phyloP scores from a whole-genome alignment of 371 early-diverging fungal genomes.

The Chytridiales sp. region DNA sequence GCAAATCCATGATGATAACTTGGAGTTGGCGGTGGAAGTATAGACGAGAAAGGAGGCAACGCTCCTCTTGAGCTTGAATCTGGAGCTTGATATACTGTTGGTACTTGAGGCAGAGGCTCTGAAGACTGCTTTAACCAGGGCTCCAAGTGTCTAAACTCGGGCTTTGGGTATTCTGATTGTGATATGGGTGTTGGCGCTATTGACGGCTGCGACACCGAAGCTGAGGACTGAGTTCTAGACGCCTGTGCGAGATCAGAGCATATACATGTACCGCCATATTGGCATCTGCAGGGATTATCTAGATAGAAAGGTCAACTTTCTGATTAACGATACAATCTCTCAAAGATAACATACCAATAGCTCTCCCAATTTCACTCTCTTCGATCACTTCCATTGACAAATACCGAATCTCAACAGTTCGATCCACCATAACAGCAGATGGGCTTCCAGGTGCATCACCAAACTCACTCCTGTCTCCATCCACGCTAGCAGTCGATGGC shows the following conservation, averaged over 20 bases:
- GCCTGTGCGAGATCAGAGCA: slow-evolving; percentile 15
- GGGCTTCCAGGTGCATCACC: not conserved
- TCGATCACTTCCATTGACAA: not conserved
- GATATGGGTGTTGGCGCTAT: slow-evolving; percentile 6
- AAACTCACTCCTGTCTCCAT: not conserved
- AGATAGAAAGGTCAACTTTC: not conserved
- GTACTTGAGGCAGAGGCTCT: too few relatives aligned
- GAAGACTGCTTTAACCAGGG: too few relatives aligned
- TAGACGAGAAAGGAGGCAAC: too few relatives aligned
- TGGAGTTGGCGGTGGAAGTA: too few relatives aligned
- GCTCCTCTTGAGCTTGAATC: too few relatives aligned
- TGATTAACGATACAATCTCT: not conserved
- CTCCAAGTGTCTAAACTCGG: too few relatives aligned
- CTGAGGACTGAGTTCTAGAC: not conserved
- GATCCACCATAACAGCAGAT: not conserved
- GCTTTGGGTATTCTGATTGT: slow-evolving; percentile 6
- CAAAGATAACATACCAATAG: too few relatives aligned
- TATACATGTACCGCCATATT: slow-evolving; percentile 16
- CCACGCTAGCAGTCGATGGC: not conserved
- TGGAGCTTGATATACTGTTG: too few relatives aligned
- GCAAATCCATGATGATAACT: too few relatives aligned
- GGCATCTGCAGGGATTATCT: slow-evolving; percentile 18
- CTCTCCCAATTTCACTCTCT: not conserved
- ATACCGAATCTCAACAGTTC: not conserved
- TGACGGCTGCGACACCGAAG: slow-evolving; percentile 1